phyloP scores from a whole-genome alignment of 495 filamentous ascomycete species.

The Aspergillus panamensis region DNA sequence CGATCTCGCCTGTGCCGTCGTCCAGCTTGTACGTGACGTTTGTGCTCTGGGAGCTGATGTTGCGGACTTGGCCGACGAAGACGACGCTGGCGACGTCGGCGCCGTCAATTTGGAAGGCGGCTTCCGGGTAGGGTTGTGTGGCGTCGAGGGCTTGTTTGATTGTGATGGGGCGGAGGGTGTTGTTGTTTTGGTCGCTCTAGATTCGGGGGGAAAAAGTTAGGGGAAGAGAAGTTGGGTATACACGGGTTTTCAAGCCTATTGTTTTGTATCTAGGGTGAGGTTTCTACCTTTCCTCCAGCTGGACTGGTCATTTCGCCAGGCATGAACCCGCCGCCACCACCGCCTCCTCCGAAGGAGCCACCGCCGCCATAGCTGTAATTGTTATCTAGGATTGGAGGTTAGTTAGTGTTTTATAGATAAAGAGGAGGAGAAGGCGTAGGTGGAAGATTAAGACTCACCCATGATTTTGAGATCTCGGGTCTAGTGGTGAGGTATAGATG shows the following conservation, averaged over 20 bases:
- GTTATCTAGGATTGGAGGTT: constrained; percentile 22
- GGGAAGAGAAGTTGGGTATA: not conserved
- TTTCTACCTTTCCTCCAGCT: constrained; percentile 40
- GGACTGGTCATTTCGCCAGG: constrained; percentile 48
- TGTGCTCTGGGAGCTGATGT: constrained; percentile 79
- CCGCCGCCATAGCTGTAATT: constrained; percentile 44
- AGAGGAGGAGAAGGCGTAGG: not conserved
- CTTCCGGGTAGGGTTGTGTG: constrained; percentile 66
- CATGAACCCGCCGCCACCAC: constrained; percentile 66
- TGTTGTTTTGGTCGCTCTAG: constrained; percentile 47
- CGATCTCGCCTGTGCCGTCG: constrained; percentile 88
- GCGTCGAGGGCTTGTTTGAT: constrained; percentile 91
- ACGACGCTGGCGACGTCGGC: constrained; percentile 60
- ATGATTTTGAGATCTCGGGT: constrained; percentile 25
- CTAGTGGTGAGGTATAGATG: not conserved
- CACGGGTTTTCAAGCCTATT: no score
- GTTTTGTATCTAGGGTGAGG: not conserved
- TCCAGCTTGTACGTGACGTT: constrained; percentile 91
- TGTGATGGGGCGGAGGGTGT: constrained; percentile 85
- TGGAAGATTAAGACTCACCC: constrained; percentile 26
- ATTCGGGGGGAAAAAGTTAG: not conserved
- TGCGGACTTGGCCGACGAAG: constrained; percentile 85
- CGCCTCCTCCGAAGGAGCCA: constrained; percentile 56
- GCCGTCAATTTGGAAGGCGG: constrained; percentile 75
- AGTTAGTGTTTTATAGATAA: constrained; percentile 9